phyloP scores from a whole-genome alignment of 768 basidiomycete species.

The Termitomyces sp. region DNA sequence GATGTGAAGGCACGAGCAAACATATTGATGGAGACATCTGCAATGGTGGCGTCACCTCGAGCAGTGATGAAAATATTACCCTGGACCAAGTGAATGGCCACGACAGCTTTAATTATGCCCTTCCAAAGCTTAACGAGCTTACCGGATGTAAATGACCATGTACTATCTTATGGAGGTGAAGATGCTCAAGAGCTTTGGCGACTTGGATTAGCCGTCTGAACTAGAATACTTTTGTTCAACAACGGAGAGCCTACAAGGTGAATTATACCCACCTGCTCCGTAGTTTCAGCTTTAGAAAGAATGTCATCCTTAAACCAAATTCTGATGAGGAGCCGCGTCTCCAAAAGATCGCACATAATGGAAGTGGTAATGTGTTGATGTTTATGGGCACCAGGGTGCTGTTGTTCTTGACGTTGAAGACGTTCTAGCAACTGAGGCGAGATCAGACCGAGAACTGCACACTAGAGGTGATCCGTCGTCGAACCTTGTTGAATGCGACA shows the following conservation, averaged over 20 bases:
- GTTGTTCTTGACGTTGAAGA: not conserved
- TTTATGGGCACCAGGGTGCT: not conserved
- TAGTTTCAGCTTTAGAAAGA: not conserved
- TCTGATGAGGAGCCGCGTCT: not conserved
- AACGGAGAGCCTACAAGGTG: not conserved
- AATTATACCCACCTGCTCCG: not conserved
- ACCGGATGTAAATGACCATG: not conserved
- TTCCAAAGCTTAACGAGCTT: not conserved
- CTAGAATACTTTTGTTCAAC: not conserved
- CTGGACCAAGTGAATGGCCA: not conserved
- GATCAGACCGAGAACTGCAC: not conserved
- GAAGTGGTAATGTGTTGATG: not conserved
- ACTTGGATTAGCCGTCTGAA: not conserved
- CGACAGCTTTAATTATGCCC: not conserved
- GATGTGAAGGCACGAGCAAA: not conserved
- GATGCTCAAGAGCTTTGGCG: not conserved
- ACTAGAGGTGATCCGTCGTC: not conserved
- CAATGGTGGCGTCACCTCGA: not conserved
- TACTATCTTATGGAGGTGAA: not conserved
- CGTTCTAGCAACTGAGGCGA: not conserved
- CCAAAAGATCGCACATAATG: not conserved
- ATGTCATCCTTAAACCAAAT: not conserved
- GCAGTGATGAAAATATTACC: not conserved
- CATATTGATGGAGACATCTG: slow-evolving; percentile 2
- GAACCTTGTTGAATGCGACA: not conserved